Conservation (phyloP, 78 protist species). For the Monocercomonoides exilis region DNA sequence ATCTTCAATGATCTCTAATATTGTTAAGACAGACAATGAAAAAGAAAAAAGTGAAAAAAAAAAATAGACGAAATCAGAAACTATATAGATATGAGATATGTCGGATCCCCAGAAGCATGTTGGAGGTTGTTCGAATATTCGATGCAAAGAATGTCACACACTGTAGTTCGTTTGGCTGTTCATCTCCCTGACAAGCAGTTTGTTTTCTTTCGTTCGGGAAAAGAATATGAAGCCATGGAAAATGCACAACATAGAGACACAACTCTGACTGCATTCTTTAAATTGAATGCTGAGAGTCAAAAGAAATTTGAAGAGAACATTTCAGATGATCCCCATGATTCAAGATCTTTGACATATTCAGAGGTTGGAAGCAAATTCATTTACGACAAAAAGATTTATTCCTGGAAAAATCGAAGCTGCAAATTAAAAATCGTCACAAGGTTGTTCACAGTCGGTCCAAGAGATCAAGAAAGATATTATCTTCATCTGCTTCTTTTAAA, state of each 20-base stretch:
- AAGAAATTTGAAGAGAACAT: neutral
- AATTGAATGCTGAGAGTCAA: neutral
- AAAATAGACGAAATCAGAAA: neutral
- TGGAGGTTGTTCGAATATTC: neutral
- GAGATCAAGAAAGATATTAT: neutral
- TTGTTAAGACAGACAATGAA: no score
- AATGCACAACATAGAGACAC: neutral
- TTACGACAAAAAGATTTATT: neutral
- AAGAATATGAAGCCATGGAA: neutral
- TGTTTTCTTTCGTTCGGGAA: neutral
- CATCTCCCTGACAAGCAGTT: neutral
- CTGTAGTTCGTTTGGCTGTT: neutral
- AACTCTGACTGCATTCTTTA: neutral
- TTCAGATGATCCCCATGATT: neutral
- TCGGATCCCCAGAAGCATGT: neutral
- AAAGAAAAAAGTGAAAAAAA: neutral
- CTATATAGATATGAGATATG: neutral
- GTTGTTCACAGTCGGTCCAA: neutral
- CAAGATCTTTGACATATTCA: neutral
- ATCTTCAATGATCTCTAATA: no score
- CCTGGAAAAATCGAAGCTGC: neutral
- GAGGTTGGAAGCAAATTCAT: neutral
- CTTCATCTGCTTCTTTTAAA: neutral
- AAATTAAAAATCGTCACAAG: neutral
- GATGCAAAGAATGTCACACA: neutral